These are phyloP conservation scores for Claviceps quebecensis DNA, from an alignment of 2,329 filamentous ascomycete genomes.

Conservation along the genomic window DNA sequence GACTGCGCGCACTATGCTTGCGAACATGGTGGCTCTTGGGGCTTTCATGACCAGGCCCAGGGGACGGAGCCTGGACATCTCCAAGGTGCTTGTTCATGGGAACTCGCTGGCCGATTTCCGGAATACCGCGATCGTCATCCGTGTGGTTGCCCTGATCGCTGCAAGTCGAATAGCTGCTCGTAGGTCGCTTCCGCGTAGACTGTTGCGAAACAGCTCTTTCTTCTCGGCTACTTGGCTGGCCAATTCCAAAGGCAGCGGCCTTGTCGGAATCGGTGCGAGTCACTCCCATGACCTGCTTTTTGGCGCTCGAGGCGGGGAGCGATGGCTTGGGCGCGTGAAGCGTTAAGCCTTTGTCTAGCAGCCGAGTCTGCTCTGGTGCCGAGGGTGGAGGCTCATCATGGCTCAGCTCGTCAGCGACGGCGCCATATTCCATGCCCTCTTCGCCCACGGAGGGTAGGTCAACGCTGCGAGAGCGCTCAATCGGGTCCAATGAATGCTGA, in stretches of 20 bases:
- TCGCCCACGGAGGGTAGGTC: conserved; percentile 74
- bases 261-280: conserved; percentile 84
- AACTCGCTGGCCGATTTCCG: conserved; percentile 81
- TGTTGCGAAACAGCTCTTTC: conserved; percentile 27
- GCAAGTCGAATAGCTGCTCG: conserved; percentile 41
- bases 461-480: conserved; percentile 59
- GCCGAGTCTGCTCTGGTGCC: conserved; percentile 60
- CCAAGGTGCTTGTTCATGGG: conserved; percentile 88
- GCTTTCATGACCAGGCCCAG: conserved; percentile 39
- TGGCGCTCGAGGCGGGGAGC: conserved; percentile 65
- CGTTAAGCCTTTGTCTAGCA: conserved; percentile 66
- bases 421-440: conserved; percentile 80
- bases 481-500: conserved; percentile 25
- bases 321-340: conserved; percentile 84
- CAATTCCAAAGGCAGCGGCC: conserved; percentile 74
- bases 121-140: conserved; percentile 76
- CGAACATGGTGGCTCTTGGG: conserved; percentile 47
- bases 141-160: conserved; percentile 33
- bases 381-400: conserved; percentile 20
- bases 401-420: conserved; percentile 29
- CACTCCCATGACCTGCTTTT: conserved; percentile 67
- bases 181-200: conserved; percentile 50
- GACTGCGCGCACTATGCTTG: conserved; percentile 55
- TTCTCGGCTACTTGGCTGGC: conserved; percentile 48
- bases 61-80: conserved; percentile 90